Evolutionary conservation across 352 stramenopile genomes (phyloP).

Genomic region (Globisporangium lucens): DNA sequence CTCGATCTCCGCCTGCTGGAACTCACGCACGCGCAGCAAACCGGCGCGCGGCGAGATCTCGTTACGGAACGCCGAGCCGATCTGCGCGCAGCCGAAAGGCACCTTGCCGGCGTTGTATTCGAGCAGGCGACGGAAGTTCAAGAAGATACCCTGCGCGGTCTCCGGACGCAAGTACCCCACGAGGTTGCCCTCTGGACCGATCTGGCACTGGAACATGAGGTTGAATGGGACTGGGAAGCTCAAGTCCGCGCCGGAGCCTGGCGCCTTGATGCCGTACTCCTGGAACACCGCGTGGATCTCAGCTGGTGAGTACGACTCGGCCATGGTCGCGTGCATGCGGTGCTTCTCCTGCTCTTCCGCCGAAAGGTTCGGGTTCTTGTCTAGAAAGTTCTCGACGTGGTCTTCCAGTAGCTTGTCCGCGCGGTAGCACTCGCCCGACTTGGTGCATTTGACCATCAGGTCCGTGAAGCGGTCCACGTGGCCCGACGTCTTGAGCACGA

Average conservation of each 20-base stretch:
- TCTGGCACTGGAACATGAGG: constrained; percentile 99
- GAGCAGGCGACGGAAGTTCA: constrained; percentile 98
- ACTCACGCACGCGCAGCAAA: constrained; percentile 98
- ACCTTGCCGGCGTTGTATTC: constrained; percentile 97
- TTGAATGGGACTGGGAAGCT: constrained; percentile 99
- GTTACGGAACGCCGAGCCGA: constrained; percentile 90
- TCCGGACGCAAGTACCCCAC: constrained; percentile 98
- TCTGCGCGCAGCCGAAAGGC: constrained; percentile 81
- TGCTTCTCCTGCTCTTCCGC: constrained; percentile 91
- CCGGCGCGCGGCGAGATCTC: constrained; percentile 97
- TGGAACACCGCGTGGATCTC: constrained; percentile 95
- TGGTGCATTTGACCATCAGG: constrained; percentile 98
- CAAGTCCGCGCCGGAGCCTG: constrained; percentile 88
- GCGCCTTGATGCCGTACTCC: constrained; percentile 94
- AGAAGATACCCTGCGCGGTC: constrained; percentile 98
- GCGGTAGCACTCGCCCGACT: constrained; percentile 97
- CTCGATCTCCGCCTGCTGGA: constrained; percentile 99
- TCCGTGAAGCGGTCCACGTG: constrained; percentile 99
- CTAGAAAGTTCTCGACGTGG: constrained; percentile 96
- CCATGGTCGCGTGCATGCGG: constrained; percentile 92
- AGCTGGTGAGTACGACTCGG: constrained; percentile 97
- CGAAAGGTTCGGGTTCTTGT: constrained; percentile 80
- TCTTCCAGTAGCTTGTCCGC: constrained; percentile 99
- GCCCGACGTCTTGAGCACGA: constrained; percentile 97
- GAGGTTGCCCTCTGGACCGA: constrained; percentile 96